Evolutionary conservation across 108 stramenopile species (phyloP).

Genomic region (Hondaea fermentalgiana): DNA sequence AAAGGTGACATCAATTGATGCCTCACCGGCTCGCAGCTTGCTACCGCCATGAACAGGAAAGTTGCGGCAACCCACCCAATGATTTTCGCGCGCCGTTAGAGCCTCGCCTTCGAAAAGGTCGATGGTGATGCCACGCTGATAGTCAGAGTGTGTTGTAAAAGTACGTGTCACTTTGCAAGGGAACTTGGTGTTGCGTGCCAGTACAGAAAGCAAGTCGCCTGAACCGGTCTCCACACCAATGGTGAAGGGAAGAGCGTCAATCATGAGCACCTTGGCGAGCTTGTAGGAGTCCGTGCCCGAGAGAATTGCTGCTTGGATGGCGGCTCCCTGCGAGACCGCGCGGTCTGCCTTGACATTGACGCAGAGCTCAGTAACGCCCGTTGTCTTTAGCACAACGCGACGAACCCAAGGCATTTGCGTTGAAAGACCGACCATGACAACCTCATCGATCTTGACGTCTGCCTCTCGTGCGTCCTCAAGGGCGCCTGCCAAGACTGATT

Average conservation of each 20-base stretch:
- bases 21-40: background rate
- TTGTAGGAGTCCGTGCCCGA: background rate
- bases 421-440: background rate
- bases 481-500: background rate
- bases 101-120: conserved; percentile 5
- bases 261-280: conserved; percentile 7
- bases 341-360: background rate
- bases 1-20: background rate
- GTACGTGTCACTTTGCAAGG: background rate
- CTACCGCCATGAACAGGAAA: background rate
- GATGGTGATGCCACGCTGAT: background rate
- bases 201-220: background rate
- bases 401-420: conserved; percentile 18
- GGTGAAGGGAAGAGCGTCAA: background rate
- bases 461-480: background rate
- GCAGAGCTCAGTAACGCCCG: background rate
- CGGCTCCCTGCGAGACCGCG: conserved; percentile 3
- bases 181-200: background rate
- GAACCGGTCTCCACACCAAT: conserved; percentile 2
- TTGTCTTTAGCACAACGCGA: background rate
- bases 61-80: background rate
- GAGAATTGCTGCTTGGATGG: conserved; percentile 10
- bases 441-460: background rate
- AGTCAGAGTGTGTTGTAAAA: background rate
- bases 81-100: background rate